Evolutionary conservation across 208 protist genomes (phyloP).

Genomic region (Trypanosoma conorhini): DNA sequence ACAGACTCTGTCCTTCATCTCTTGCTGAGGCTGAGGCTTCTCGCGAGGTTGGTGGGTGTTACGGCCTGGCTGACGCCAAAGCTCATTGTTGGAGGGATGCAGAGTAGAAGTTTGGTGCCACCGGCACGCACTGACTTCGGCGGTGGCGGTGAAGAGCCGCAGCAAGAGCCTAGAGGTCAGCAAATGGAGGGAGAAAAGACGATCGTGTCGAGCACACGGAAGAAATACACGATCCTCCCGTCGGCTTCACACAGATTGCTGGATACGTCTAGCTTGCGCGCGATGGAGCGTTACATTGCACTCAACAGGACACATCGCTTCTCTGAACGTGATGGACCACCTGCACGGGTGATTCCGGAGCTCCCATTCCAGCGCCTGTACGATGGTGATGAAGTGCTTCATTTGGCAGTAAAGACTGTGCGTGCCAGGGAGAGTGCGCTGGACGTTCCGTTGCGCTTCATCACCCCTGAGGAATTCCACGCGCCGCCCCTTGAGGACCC

Average conservation of each 20-base stretch:
- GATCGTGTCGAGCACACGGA: constrained; percentile 45
- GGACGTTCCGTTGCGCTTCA: constrained; percentile 80
- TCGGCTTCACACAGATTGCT: constrained; percentile 52
- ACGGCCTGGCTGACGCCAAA: too few relatives aligned
- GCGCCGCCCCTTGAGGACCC: constrained; percentile 67
- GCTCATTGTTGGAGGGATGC: background rate
- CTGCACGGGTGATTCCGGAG: constrained; percentile 50
- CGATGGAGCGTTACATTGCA: constrained; percentile 57
- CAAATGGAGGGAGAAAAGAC: constrained; percentile 10
- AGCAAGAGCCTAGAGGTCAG: background rate
- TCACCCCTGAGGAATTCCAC: constrained; percentile 72
- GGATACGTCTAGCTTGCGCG: constrained; percentile 45
- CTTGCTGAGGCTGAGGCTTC: too few relatives aligned
- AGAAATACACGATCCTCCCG: constrained; percentile 58
- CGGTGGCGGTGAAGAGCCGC: background rate
- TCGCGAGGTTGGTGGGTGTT: background rate
- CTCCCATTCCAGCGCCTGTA: constrained; percentile 60
- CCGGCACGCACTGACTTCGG: background rate
- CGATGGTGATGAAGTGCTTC: constrained; percentile 50
- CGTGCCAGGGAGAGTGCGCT: constrained; percentile 62
- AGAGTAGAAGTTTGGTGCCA: background rate
- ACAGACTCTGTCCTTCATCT: too few relatives aligned
- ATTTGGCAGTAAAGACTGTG: constrained; percentile 46
- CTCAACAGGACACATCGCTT: constrained; percentile 33
- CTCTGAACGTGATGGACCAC: constrained; percentile 37